Evolutionary conservation across 164 flowering plant genomes (phyloP).

Genomic region (Annona squamosa): DNA sequence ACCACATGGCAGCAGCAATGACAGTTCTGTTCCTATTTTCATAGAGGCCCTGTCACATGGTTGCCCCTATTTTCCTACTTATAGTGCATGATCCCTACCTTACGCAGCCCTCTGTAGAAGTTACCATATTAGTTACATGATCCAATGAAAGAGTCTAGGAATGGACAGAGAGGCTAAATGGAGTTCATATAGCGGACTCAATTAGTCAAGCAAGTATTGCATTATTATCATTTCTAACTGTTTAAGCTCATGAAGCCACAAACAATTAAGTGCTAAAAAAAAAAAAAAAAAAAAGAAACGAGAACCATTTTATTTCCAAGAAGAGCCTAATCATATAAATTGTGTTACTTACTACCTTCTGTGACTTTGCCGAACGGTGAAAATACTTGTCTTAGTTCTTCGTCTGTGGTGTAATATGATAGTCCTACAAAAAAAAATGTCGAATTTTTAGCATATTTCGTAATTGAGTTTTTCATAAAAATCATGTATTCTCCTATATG

Average conservation of each 20-base stretch:
- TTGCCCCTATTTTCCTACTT: too few relatives aligned
- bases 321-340: not conserved
- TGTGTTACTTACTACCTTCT: conserved; percentile 36
- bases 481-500: too few relatives aligned
- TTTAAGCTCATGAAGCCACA: not conserved
- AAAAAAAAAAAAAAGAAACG: not conserved
- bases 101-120: too few relatives aligned
- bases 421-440: conserved; percentile 30
- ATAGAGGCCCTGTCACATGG: too few relatives aligned
- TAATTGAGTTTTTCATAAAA: not conserved
- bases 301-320: not conserved
- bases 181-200: too few relatives aligned
- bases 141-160: too few relatives aligned
- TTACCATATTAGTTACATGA: too few relatives aligned
- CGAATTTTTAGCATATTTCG: not conserved
- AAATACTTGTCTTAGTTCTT: conserved; percentile 39
- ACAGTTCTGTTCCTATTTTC: too few relatives aligned
- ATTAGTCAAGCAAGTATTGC: too few relatives aligned
- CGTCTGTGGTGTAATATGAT: conserved; percentile 48
- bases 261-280: not conserved
- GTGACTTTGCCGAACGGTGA: conserved; percentile 54
- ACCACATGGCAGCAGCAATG: too few relatives aligned
- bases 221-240: not conserved
- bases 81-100: too few relatives aligned
- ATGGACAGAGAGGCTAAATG: too few relatives aligned